Conservation (phyloP, 148 eudicot species). For the Agrostemma githago region DNA sequence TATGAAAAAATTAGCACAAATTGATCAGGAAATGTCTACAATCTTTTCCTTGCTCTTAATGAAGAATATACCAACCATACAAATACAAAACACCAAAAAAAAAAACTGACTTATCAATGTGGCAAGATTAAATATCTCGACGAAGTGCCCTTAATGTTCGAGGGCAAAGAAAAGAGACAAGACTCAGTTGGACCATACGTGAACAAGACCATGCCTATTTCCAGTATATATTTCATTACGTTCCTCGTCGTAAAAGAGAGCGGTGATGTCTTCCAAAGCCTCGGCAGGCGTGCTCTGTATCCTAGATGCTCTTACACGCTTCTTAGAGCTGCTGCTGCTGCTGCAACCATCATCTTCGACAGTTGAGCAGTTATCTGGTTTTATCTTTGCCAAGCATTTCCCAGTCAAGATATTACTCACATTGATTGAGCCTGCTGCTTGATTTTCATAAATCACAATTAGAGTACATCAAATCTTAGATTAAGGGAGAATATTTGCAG, state of each 20-base stretch:
- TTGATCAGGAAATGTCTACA: background rate
- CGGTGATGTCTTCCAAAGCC: constrained; percentile 92
- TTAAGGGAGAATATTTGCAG: background rate
- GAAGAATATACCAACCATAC: background rate
- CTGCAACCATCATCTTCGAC: constrained; percentile 29
- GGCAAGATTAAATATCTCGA: background rate
- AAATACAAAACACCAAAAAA: background rate
- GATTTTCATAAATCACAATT: constrained; percentile 9
- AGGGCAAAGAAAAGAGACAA: constrained; percentile 13
- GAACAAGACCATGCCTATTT: constrained; percentile 81
- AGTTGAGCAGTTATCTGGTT: constrained; percentile 46
- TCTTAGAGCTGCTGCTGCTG: constrained; percentile 46
- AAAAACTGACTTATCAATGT: constrained; percentile 12
- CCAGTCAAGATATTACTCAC: constrained; percentile 94
- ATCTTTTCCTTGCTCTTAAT: constrained; percentile 13
- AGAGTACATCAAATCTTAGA: background rate
- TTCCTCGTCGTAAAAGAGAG: constrained; percentile 91
- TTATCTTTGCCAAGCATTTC: constrained; percentile 90
- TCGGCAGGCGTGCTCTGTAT: constrained; percentile 64
- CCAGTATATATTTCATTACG: constrained; percentile 98
- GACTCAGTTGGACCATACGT: constrained; percentile 91
- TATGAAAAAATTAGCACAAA: constrained; percentile 18
- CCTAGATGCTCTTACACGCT: constrained; percentile 42
- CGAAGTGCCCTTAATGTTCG: constrained; percentile 13
- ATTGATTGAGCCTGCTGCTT: constrained; percentile 85